Evolutionary conservation across 2,329 filamentous ascomycete species (phyloP).

Genomic region (Fusarium piperis): DNA sequence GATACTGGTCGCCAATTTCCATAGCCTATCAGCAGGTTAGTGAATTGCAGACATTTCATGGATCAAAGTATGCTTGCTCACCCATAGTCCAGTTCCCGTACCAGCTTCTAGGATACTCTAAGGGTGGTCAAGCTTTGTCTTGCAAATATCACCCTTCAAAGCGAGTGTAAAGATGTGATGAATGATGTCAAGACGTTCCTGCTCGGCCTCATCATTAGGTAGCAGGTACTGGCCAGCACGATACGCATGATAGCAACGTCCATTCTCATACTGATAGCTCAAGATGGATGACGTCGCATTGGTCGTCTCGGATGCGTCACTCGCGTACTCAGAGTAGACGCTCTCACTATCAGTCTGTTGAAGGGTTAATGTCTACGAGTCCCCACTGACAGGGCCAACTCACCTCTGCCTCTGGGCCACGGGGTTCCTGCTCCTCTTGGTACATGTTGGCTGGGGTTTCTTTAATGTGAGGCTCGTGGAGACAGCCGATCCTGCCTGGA

Average conservation of each 20-base stretch:
- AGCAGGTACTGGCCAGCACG: slow-evolving; percentile 46
- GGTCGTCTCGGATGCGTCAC: slow-evolving; percentile 32
- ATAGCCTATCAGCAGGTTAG: slow-evolving; percentile 52
- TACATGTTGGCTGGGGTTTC: not conserved
- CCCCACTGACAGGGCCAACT: not conserved
- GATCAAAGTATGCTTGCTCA: not conserved
- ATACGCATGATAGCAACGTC: slow-evolving; percentile 51
- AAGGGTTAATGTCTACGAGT: no score
- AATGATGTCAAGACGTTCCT: slow-evolving; percentile 63
- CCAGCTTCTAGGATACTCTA: slow-evolving; percentile 38
- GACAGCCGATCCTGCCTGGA: not conserved
- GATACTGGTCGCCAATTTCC: slow-evolving; percentile 46
- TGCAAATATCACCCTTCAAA: slow-evolving; percentile 53
- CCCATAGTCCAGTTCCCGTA: slow-evolving; percentile 33
- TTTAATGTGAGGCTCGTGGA: not conserved
- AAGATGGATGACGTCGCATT: slow-evolving; percentile 45
- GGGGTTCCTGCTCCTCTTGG: slow-evolving; percentile 1
- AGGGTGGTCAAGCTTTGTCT: slow-evolving; percentile 24
- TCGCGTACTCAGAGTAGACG: slow-evolving; percentile 31
- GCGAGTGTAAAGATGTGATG: slow-evolving; percentile 61
- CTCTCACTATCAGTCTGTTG: slow-evolving; percentile 12
- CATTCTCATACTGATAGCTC: slow-evolving; percentile 51
- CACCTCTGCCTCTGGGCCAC: slow-evolving; percentile 3
- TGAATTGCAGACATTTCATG: not conserved
- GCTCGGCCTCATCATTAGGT: slow-evolving; percentile 50